Evolutionary conservation across 768 basidiomycete genomes (phyloP).

Genomic region (Pleurotus djamor): DNA sequence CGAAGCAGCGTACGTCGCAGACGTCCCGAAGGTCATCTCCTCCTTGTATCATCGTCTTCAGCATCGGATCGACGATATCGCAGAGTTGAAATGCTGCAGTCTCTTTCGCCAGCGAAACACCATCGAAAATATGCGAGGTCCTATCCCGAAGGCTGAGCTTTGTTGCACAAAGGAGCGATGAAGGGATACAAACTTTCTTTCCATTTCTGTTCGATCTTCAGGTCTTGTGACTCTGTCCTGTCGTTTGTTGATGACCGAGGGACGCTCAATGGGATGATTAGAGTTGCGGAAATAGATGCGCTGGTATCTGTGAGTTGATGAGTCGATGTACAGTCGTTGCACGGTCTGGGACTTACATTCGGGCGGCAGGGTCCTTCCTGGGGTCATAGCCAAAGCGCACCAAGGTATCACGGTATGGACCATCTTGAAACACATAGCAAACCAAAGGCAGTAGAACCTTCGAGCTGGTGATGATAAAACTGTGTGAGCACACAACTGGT

Average conservation of each 20-base stretch:
- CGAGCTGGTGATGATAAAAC: constrained; percentile 44
- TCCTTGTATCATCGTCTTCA: constrained; percentile 78
- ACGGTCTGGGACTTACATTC: constrained; percentile 61
- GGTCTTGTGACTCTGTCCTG: constrained; percentile 44
- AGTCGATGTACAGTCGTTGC: neutral
- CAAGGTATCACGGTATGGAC: constrained; percentile 90
- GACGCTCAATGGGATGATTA: constrained; percentile 75
- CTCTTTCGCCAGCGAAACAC: constrained; percentile 73
- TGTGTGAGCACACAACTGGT: too few species aligned
- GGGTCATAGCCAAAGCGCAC: constrained; percentile 91
- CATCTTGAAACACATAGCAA: constrained; percentile 90
- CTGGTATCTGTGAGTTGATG: constrained; percentile 65
- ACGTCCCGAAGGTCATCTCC: constrained; percentile 63
- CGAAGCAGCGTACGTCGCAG: constrained; percentile 63
- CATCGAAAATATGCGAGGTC: constrained; percentile 88
- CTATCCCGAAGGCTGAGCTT: constrained; percentile 21
- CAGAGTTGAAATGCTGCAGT: constrained; percentile 93
- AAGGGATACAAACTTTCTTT: constrained; percentile 41
- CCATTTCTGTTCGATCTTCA: constrained; percentile 30
- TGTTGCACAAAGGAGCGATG: constrained; percentile 2
- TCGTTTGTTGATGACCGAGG: constrained; percentile 70
- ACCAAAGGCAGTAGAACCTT: constrained; percentile 79
- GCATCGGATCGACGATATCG: constrained; percentile 86
- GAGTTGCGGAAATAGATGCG: constrained; percentile 88
- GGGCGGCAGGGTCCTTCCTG: constrained; percentile 63